Evolutionary conservation across 164 flowering plant genomes (phyloP), one percentile per base, ranked within the genome.

Genomic region (Nymphaea colorata): DNA sequence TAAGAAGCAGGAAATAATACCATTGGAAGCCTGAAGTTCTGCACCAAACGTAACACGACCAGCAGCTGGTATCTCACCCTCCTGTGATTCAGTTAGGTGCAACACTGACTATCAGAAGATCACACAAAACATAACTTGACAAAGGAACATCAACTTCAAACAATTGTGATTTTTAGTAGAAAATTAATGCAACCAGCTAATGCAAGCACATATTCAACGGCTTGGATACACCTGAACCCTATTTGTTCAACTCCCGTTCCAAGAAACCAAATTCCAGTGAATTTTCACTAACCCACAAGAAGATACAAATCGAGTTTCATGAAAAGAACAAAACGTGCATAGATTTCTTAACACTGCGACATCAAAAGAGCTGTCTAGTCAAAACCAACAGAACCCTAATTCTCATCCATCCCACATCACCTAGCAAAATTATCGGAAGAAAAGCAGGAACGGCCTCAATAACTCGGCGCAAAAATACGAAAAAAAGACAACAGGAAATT

Each of bases 31-130:
- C 61, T 78, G 82, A 79, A 81, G 80, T 67, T 81, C 79, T 2
- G 42, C 71, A 45, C 78, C 79, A 17, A 76, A 66, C 71, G 63
- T 73, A 15, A 77, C 73, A 45, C 64, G 66, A 7, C 83, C 84
- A 64, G 70, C 15, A 11, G 71, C 74, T 65, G 67, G 61, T 17
- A 81, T 74, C 68, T 87, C 90, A 3, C 86, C 86, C 18, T 87
- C 93, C 96, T 87, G 80, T 75, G 79, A 25, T 25, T 25, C 36
- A 25, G 36, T 25, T 25, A 25, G 36, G 36, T 25, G 36, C 36
- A 25, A 25, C 36, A 25, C 36, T 25, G 36, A 25, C 36, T 65
- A 72, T 15, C 61, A 53, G 64, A 51, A 3, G 7, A 44, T 59
- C 47, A 63, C 41, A 59, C 36, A 62, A 72, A 64, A 41, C 15